Evolutionary conservation across 2,329 filamentous ascomycete genomes (phyloP).

Genomic region (Arthrobotrys sinensis): DNA sequence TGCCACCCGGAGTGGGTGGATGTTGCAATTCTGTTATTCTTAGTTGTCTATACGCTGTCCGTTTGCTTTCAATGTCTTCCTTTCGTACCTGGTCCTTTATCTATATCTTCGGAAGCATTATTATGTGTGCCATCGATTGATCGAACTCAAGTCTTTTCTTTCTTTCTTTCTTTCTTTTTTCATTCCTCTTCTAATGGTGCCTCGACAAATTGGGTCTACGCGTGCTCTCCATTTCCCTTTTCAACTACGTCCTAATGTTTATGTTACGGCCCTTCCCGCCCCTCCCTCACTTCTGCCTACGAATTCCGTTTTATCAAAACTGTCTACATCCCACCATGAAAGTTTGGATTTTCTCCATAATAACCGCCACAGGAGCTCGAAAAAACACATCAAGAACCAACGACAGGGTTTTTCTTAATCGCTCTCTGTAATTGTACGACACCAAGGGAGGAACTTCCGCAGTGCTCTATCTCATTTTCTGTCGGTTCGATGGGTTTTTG

Average conservation of each 20-base stretch:
- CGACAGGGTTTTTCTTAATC: too few species aligned
- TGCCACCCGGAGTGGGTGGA: constrained; percentile 1
- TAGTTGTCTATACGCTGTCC: background rate
- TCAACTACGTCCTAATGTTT: constrained; percentile 5
- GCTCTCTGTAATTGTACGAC: too few species aligned
- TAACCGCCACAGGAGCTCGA: too few species aligned
- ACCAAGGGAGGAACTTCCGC: background rate
- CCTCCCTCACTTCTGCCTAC: background rate
- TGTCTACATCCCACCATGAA: too few species aligned
- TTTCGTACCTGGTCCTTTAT: background rate
- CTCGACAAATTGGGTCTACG: background rate
- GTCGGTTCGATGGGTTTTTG: constrained; percentile 5
- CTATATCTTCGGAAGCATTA: constrained; percentile 4
- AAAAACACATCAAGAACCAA: too few species aligned
- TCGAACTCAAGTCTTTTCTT: background rate
- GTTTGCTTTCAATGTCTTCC: background rate
- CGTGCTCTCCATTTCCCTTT: background rate
- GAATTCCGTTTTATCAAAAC: too few species aligned
- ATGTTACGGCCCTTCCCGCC: too few species aligned
- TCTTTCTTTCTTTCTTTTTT: background rate
- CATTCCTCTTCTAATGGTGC: constrained; percentile 15
- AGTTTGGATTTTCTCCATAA: too few species aligned
- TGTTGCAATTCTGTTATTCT: constrained; percentile 18
- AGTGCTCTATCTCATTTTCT: background rate
- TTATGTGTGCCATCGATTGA: background rate